These are phyloP conservation scores for Domatiomyces globalis DNA, from an alignment of 2,329 filamentous ascomycete genomes.

Conservation along the genomic window DNA sequence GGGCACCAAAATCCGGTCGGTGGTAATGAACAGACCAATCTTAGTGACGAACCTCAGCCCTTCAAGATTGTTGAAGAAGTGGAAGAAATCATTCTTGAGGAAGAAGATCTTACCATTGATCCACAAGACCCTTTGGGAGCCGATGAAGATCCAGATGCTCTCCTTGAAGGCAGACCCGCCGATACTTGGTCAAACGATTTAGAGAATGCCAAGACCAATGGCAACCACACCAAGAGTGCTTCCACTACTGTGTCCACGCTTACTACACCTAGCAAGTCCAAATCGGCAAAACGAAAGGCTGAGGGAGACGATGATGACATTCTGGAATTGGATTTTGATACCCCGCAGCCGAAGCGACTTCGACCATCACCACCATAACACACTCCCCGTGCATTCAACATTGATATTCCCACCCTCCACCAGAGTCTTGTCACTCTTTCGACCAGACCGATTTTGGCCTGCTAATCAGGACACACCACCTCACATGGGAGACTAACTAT, in stretches of 20 bases:
- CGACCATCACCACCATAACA: conserved; percentile 6
- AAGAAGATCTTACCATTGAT: conserved; percentile 1
- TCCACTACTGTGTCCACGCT: conserved; percentile 3
- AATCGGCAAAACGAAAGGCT: conserved; percentile 15
- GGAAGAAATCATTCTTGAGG: conserved; percentile 10
- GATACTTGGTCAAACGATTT: background rate
- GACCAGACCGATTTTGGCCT: background rate
- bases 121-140: conserved; percentile 1
- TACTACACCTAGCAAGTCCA: conserved; percentile 8
- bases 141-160: background rate
- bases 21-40: background rate
- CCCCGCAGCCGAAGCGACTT: conserved; percentile 15
- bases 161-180: background rate
- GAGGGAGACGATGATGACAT: conserved; percentile 14
- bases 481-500: background rate
- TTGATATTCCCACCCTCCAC: background rate
- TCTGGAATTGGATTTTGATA: conserved; percentile 12
- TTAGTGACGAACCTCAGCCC: background rate
- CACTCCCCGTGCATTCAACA: background rate
- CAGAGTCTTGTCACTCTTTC: background rate
- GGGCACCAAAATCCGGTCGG: background rate
- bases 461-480: background rate
- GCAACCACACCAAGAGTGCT: background rate
- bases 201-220: background rate
- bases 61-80: conserved; percentile 3